phyloP scores from a whole-genome alignment of 2,329 filamentous ascomycete genomes.

The Penicillium sp. region DNA sequence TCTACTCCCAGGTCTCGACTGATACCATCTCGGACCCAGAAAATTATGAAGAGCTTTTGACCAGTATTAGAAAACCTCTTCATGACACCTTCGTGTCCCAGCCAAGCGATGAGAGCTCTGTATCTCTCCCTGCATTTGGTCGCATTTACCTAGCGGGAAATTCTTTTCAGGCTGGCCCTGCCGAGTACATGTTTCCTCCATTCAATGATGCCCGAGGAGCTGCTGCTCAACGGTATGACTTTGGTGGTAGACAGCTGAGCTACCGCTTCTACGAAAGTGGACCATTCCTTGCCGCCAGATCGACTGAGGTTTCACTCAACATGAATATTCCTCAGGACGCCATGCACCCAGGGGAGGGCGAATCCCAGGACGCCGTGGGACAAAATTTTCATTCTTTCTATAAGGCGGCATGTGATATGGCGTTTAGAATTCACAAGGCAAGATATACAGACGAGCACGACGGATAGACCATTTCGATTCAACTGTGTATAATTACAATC shows the following conservation, averaged over 20 bases:
- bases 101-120: slow-evolving; percentile 1
- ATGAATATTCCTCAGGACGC: slow-evolving; percentile 22
- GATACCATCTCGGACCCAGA: slow-evolving; percentile 1
- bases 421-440: slow-evolving; percentile 34
- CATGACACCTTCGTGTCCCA: slow-evolving; percentile 19
- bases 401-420: slow-evolving; percentile 37
- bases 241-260: slow-evolving; percentile 31
- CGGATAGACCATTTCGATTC: not conserved
- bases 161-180: slow-evolving; percentile 16
- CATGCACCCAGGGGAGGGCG: slow-evolving; percentile 1
- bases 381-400: slow-evolving; percentile 38
- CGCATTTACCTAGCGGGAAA: slow-evolving; percentile 31
- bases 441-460: not conserved
- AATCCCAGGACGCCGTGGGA: slow-evolving; percentile 16
- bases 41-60: slow-evolving; percentile 13
- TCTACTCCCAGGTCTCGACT: slow-evolving; percentile 30
- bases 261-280: slow-evolving; percentile 35
- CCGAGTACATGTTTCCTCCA: slow-evolving; percentile 38
- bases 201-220: slow-evolving; percentile 30
- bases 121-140: slow-evolving; percentile 32
- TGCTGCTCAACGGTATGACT: slow-evolving; percentile 32
- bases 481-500: slow-evolving; percentile 2
- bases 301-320: slow-evolving; percentile 33
- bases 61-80: slow-evolving; percentile 24
- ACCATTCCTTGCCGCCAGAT: slow-evolving; percentile 30